phyloP scores from a whole-genome alignment of 345 rosid genomes.

The Trapa incisa region DNA sequence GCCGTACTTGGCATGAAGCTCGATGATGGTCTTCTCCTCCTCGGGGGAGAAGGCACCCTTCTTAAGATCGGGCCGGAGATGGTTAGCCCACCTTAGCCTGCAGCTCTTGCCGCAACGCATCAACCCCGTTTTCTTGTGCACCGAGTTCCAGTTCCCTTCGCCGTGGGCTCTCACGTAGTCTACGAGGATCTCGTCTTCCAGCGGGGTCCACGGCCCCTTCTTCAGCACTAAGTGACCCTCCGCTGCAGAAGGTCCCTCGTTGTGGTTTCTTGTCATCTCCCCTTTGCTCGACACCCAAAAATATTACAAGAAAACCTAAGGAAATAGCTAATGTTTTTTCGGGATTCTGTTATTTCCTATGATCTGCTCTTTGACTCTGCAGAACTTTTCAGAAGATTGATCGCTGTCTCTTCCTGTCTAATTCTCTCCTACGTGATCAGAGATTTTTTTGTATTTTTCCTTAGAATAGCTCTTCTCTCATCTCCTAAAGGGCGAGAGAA shows the following conservation, averaged over 20 bases:
- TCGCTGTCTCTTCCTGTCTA: neutral
- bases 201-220: conserved; percentile 82
- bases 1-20: conserved; percentile 67
- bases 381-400: too few relatives aligned
- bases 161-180: conserved; percentile 66
- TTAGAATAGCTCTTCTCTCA: neutral
- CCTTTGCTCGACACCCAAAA: neutral
- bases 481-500: neutral
- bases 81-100: conserved; percentile 85
- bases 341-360: too few relatives aligned
- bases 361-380: too few relatives aligned
- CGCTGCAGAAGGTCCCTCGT: conserved; percentile 7
- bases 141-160: conserved; percentile 80
- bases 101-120: conserved; percentile 85
- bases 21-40: conserved; percentile 61
- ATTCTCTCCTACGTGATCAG: neutral
- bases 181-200: conserved; percentile 59
- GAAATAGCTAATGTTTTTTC: too few relatives aligned
- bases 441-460: neutral
- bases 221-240: conserved; percentile 26
- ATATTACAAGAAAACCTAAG: neutral
- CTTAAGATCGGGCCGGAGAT: conserved; percentile 74
- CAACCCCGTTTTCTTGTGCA: conserved; percentile 56
- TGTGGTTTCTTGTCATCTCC: neutral
- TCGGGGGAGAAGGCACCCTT: conserved; percentile 58